phyloP scores from a whole-genome alignment of 441 rosid species.

The Erodium texanum region DNA sequence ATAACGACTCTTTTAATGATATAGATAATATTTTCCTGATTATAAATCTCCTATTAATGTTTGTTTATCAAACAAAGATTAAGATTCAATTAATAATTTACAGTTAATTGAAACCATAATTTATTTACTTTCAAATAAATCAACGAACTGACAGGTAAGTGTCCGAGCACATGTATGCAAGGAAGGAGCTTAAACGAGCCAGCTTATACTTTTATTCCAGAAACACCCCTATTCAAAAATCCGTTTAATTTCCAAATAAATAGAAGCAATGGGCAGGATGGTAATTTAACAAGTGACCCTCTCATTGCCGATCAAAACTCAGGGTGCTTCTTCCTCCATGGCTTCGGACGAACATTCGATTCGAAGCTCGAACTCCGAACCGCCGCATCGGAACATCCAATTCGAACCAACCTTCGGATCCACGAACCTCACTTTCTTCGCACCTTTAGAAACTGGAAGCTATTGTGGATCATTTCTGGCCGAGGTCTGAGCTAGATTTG shows the following conservation, averaged over 20 bases:
- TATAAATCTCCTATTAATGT: neutral
- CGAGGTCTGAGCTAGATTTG: slow-evolving; percentile 29
- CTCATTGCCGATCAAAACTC: slow-evolving; percentile 89
- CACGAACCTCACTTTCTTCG: neutral
- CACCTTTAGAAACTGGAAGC: neutral
- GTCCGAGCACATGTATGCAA: slow-evolving; percentile 8
- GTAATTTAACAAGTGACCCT: slow-evolving; percentile 32
- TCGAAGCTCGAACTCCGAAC: slow-evolving; percentile 28
- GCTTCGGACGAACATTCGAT: slow-evolving; percentile 55
- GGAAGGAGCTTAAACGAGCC: slow-evolving; percentile 3
- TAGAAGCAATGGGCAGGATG: slow-evolving; percentile 29
- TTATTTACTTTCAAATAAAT: neutral
- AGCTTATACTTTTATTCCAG: slow-evolving; percentile 1
- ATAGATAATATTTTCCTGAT: neutral
- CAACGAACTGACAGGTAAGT: slow-evolving; percentile 8
- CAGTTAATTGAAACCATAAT: neutral
- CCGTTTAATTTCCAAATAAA: neutral
- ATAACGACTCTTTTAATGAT: too few species aligned
- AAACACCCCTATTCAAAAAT: neutral
- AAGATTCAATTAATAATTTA: neutral
- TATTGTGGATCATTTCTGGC: slow-evolving; percentile 11
- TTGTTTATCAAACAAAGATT: neutral
- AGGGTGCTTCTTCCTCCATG: slow-evolving; percentile 59
- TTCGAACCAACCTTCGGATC: slow-evolving; percentile 18
- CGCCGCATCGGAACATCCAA: slow-evolving; percentile 21